phyloP scores from a whole-genome alignment of 805 yeast genomes.

The Suhomyces faveliae region DNA sequence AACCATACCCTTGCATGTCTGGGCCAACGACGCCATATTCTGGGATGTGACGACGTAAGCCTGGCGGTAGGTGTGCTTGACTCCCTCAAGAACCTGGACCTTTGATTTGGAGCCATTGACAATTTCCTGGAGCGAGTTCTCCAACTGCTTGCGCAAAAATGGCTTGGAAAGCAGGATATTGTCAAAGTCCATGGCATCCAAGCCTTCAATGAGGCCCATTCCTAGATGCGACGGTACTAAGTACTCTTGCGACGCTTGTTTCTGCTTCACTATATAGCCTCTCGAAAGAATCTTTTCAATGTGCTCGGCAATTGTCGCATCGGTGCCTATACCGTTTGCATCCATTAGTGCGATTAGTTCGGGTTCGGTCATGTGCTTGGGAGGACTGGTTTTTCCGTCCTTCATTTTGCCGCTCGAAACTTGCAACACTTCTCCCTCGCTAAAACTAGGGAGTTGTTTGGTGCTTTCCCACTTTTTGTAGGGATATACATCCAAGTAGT shows the following conservation, averaged over 20 bases:
- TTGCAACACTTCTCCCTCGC: slow-evolving; percentile 54
- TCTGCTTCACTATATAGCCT: slow-evolving; percentile 57
- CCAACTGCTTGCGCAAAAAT: slow-evolving; percentile 74
- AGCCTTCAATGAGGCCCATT: slow-evolving; percentile 82
- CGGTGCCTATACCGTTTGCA: slow-evolving; percentile 96
- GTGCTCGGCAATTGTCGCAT: slow-evolving; percentile 98
- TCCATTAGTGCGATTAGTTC: slow-evolving; percentile 94
- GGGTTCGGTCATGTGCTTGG: slow-evolving; percentile 82
- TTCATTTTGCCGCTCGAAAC: slow-evolving; percentile 57
- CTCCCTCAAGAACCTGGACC: slow-evolving; percentile 53
- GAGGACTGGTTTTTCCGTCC: slow-evolving; percentile 79
- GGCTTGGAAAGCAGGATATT: slow-evolving; percentile 80
- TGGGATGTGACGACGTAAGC: slow-evolving; percentile 53
- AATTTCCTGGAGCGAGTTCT: slow-evolving; percentile 60
- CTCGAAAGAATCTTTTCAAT: slow-evolving; percentile 74
- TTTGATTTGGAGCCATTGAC: slow-evolving; percentile 61
- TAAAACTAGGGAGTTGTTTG: slow-evolving; percentile 62
- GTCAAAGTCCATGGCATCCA: slow-evolving; percentile 75
- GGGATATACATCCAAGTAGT: slow-evolving; percentile 76
- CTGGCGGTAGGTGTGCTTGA: slow-evolving; percentile 55
- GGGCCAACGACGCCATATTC: slow-evolving; percentile 37
- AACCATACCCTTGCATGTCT: slow-evolving; percentile 14
- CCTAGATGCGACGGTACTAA: slow-evolving; percentile 83
- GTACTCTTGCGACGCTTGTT: slow-evolving; percentile 36
- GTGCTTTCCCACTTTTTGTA: slow-evolving; percentile 78